Conservation (phyloP, 1,139 yeast genomes). For the Kurtzmaniella natalensis region DNA sequence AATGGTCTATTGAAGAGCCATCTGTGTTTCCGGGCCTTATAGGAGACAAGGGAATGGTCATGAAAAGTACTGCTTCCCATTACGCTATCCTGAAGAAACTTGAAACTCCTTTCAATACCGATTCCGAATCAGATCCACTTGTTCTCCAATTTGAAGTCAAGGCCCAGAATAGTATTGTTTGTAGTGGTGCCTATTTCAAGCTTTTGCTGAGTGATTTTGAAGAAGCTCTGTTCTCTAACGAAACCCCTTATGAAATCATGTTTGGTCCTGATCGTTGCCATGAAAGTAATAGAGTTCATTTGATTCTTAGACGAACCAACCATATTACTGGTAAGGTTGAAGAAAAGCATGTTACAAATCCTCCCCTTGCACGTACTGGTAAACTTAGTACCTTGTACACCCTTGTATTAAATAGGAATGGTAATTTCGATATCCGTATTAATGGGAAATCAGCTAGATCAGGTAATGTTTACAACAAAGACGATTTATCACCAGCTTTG, state of each 20-base stretch:
- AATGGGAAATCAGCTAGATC: slow-evolving; percentile 71
- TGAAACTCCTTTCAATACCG: slow-evolving; percentile 43
- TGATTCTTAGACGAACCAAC: slow-evolving; percentile 59
- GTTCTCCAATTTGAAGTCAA: slow-evolving; percentile 89
- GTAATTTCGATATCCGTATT: slow-evolving; percentile 72
- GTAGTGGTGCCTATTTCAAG: slow-evolving; percentile 90
- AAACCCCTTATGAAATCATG: slow-evolving; percentile 78
- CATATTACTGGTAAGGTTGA: slow-evolving; percentile 54
- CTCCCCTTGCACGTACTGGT: slow-evolving; percentile 63
- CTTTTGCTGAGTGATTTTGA: slow-evolving; percentile 44
- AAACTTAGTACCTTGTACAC: slow-evolving; percentile 69
- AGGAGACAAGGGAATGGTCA: slow-evolving; percentile 70
- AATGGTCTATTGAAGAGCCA: slow-evolving; percentile 65
- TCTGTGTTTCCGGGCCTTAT: slow-evolving; percentile 50
- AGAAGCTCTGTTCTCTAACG: slow-evolving; percentile 45
- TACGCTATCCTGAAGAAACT: slow-evolving; percentile 71
- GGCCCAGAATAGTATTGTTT: slow-evolving; percentile 66
- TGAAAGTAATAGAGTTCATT: slow-evolving; percentile 69
- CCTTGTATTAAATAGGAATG: slow-evolving; percentile 58
- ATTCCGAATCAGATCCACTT: slow-evolving; percentile 55
- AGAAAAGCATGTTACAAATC: slow-evolving; percentile 63
- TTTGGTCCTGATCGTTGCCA: slow-evolving; percentile 97
- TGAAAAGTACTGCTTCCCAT: slow-evolving; percentile 70
- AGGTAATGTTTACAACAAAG: slow-evolving; percentile 54
- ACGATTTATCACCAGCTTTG: slow-evolving; percentile 44